phyloP scores from a whole-genome alignment of 345 rosid genomes.

The Arabidopsis suecica region DNA sequence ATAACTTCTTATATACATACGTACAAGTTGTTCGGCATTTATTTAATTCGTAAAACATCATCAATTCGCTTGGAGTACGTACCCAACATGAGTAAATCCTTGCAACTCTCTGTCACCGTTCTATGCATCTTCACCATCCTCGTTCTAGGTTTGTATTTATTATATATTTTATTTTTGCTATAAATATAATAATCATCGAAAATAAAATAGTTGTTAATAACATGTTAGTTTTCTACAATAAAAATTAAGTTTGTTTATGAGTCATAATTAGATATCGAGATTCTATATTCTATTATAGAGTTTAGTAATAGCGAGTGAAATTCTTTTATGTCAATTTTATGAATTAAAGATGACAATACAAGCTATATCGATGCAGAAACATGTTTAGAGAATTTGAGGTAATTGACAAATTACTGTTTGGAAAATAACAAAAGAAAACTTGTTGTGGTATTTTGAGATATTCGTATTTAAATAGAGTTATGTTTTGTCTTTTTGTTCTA shows the following conservation, averaged over 20 bases:
- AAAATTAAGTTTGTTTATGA: neutral
- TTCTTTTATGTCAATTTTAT: neutral
- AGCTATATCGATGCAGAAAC: neutral
- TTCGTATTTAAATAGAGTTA: no score
- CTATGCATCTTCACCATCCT: neutral
- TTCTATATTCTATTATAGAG: neutral
- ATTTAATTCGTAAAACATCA: neutral
- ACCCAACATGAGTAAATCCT: neutral
- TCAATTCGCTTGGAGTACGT: neutral
- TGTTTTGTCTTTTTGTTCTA: no score
- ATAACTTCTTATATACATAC: neutral
- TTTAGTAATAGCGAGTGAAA: neutral
- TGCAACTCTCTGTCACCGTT: neutral
- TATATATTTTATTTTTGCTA: neutral
- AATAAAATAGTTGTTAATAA: neutral
- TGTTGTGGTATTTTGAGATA: no score
- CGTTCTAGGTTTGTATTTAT: neutral
- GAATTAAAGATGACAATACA: neutral
- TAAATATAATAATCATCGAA: neutral
- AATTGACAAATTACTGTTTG: no score
- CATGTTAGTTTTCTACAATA: neutral
- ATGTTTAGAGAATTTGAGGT: neutral
- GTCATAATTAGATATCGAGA: neutral
- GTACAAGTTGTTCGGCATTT: neutral
- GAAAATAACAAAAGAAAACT: no score